These are phyloP conservation scores for Rhamnella rubrinervis DNA, from an alignment of 331 rosid genomes.

Conservation along the genomic window DNA sequence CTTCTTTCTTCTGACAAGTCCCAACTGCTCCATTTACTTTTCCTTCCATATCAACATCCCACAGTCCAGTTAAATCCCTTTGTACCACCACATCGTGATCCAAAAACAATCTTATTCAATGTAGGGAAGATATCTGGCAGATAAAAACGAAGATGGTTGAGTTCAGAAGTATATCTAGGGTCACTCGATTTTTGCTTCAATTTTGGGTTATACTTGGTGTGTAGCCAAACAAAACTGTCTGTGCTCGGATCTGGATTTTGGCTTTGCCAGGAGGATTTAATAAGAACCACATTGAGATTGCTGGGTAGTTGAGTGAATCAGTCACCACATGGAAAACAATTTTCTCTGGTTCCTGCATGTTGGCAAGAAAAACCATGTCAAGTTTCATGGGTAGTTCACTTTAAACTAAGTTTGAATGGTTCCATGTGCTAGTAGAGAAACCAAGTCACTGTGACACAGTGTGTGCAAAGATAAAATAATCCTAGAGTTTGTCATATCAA, in stretches of 20 bases:
- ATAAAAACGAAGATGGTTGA: slow-evolving; percentile 91
- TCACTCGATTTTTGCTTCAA: slow-evolving; percentile 49
- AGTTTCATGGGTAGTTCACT: neutral
- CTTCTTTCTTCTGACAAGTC: slow-evolving; percentile 61
- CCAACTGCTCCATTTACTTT: slow-evolving; percentile 79
- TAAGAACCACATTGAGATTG: slow-evolving; percentile 94
- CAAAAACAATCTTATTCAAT: slow-evolving; percentile 65
- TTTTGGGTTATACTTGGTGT: slow-evolving; percentile 39
- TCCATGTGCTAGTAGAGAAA: too few relatives aligned
- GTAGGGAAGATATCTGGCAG: slow-evolving; percentile 77
- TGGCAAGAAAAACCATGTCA: slow-evolving; percentile 14
- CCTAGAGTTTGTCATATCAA: too few relatives aligned
- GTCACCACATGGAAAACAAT: slow-evolving; percentile 92
- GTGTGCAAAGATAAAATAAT: too few relatives aligned
- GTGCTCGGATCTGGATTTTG: slow-evolving; percentile 66
- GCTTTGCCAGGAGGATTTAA: slow-evolving; percentile 86
- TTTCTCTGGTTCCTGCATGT: slow-evolving; percentile 72
- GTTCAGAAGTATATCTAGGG: slow-evolving; percentile 79
- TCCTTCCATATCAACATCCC: slow-evolving; percentile 67
- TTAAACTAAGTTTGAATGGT: too few relatives aligned
- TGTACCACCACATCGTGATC: slow-evolving; percentile 97
- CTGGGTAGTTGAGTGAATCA: slow-evolving; percentile 83
- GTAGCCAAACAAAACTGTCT: slow-evolving; percentile 65
- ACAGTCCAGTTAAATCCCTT: slow-evolving; percentile 68
- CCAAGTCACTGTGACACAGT: neutral